Evolutionary conservation across 495 filamentous ascomycete genomes (phyloP).

Genomic region (Talaromyces liani): DNA sequence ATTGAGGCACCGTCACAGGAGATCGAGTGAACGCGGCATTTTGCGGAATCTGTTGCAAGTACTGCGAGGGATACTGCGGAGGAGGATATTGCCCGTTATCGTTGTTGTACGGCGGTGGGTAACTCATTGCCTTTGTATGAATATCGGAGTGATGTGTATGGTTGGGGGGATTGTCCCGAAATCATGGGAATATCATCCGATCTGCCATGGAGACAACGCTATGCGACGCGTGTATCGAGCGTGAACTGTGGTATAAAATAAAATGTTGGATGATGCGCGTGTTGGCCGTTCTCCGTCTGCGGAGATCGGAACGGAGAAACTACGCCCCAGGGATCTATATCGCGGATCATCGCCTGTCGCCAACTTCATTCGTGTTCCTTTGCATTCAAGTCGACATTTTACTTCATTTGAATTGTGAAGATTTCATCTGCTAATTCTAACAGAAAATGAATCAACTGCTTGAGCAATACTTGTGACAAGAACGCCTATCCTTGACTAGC

Average conservation of each 20-base stretch:
- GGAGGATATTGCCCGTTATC: slow-evolving; percentile 27
- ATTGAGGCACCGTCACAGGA: slow-evolving; percentile 13
- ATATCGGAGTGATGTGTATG: neutral
- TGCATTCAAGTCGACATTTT: neutral
- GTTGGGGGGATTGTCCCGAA: neutral
- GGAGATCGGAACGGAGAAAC: slow-evolving; percentile 8
- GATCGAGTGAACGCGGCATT: slow-evolving; percentile 1
- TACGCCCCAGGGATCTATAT: neutral
- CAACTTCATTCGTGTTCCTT: neutral
- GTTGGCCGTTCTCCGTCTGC: neutral
- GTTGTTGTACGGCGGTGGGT: slow-evolving; percentile 37
- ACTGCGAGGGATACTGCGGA: slow-evolving; percentile 32
- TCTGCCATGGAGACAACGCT: slow-evolving; percentile 1
- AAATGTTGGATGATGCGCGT: neutral
- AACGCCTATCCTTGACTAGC: neutral
- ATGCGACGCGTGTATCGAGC: neutral
- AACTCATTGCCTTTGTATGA: slow-evolving; percentile 38
- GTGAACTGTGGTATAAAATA: neutral
- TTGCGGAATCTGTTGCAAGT: slow-evolving; percentile 14
- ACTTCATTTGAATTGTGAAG: neutral
- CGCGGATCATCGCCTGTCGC: neutral
- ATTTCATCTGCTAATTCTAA: neutral
- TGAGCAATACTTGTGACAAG: neutral
- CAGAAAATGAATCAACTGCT: neutral
- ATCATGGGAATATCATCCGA: neutral